Evolutionary conservation across 192 early-diverging fungal genomes (phyloP).

Genomic region (Coemansia sp.): DNA sequence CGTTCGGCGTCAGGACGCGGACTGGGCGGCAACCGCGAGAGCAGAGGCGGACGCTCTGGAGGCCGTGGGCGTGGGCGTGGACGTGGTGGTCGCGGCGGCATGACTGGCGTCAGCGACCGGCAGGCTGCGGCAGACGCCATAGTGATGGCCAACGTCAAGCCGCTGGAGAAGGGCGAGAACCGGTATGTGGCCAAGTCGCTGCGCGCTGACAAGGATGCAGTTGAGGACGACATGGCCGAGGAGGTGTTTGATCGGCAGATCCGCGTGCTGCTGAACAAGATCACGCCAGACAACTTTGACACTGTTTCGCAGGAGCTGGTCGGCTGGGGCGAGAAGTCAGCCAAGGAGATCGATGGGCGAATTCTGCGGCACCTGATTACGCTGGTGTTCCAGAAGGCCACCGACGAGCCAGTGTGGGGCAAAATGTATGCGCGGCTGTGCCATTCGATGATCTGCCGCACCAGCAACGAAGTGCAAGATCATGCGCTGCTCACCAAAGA

Average conservation of each 20-base stretch:
- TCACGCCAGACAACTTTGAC: slow-evolving; percentile 95
- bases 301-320: slow-evolving; percentile 81
- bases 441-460: slow-evolving; percentile 70
- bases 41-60: slow-evolving; percentile 58
- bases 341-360: slow-evolving; percentile 64
- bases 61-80: slow-evolving; percentile 57
- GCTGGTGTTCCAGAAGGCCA: slow-evolving; percentile 91
- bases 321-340: slow-evolving; percentile 69
- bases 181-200: slow-evolving; percentile 67
- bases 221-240: slow-evolving; percentile 54
- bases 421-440: slow-evolving; percentile 89
- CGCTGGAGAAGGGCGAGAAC: slow-evolving; percentile 77
- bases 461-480: slow-evolving; percentile 62
- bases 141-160: slow-evolving; percentile 66
- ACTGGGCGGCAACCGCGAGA: slow-evolving; percentile 58
- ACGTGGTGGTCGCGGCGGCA: slow-evolving; percentile 59
- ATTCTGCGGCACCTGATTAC: slow-evolving; percentile 81
- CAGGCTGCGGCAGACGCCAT: slow-evolving; percentile 17
- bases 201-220: slow-evolving; percentile 40
- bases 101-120: slow-evolving; percentile 24
- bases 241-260: slow-evolving; percentile 77
- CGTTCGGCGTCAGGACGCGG: slow-evolving; percentile 49
- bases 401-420: slow-evolving; percentile 91
- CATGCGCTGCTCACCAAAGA: slow-evolving; percentile 58
- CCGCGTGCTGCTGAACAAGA: slow-evolving; percentile 92